phyloP scores from a whole-genome alignment of 352 stramenopile genomes.

The Phytopythium kandeliae region DNA sequence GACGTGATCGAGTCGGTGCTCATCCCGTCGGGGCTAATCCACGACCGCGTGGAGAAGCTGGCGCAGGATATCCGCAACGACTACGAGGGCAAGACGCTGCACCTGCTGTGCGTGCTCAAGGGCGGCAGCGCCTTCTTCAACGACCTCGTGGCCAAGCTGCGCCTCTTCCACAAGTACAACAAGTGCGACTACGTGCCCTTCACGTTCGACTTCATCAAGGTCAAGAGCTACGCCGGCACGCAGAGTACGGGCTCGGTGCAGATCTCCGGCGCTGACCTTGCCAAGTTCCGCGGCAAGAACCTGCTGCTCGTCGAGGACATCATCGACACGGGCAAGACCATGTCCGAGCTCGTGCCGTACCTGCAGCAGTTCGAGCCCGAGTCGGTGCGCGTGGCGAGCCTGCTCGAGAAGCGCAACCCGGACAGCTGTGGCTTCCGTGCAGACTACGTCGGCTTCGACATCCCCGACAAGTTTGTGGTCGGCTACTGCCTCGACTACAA shows the following conservation, averaged over 20 bases:
- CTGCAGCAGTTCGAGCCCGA: slow-evolving; percentile 74
- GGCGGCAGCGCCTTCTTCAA: slow-evolving; percentile 89
- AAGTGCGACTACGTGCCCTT: slow-evolving; percentile 88
- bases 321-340: slow-evolving; percentile 95
- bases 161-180: slow-evolving; percentile 85
- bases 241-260: slow-evolving; percentile 90
- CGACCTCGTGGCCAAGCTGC: slow-evolving; percentile 79
- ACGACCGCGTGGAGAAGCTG: slow-evolving; percentile 90
- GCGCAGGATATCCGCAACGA: slow-evolving; percentile 88
- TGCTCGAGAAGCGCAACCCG: slow-evolving; percentile 93
- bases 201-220: slow-evolving; percentile 93
- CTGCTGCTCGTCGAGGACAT: slow-evolving; percentile 97
- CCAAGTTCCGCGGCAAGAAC: slow-evolving; percentile 87
- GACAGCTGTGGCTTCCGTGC: slow-evolving; percentile 87
- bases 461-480: slow-evolving; percentile 94
- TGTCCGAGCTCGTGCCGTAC: slow-evolving; percentile 87
- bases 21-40: slow-evolving; percentile 87
- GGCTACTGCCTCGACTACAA: slow-evolving; percentile 98
- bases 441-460: slow-evolving; percentile 96
- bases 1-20: slow-evolving; percentile 80
- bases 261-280: slow-evolving; percentile 80
- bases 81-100: slow-evolving; percentile 86
- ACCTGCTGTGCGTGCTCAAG: slow-evolving; percentile 92
- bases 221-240: slow-evolving; percentile 94
- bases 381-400: slow-evolving; percentile 86